These are phyloP conservation scores for Colletotrichum melonis DNA, from an alignment of 2,329 filamentous ascomycete genomes.

Conservation along the genomic window DNA sequence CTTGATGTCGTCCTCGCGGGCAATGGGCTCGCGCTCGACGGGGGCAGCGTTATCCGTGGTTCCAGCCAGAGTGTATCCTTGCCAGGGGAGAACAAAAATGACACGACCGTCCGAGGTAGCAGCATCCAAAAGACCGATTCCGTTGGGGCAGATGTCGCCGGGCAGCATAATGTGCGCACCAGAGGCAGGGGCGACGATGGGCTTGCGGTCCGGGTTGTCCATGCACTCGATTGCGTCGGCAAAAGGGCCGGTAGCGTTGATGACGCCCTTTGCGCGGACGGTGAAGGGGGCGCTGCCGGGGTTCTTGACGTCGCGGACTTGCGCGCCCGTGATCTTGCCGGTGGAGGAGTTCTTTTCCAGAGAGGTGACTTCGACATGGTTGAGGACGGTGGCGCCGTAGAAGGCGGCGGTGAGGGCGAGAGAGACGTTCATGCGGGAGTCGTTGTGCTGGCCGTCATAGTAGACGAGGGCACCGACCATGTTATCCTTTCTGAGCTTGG, in stretches of 20 bases:
- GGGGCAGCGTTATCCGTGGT: constrained; percentile 81
- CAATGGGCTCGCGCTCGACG: constrained; percentile 76
- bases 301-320: constrained; percentile 62
- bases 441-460: constrained; percentile 89
- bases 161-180: constrained; percentile 88
- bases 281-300: constrained; percentile 71
- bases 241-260: constrained; percentile 88
- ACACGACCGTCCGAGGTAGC: constrained; percentile 86
- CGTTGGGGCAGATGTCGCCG: constrained; percentile 80
- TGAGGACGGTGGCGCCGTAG: constrained; percentile 83
- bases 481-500: constrained; percentile 79
- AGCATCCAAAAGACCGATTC: constrained; percentile 87
- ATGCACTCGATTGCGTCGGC: constrained; percentile 83
- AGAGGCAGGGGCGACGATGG: constrained; percentile 83
- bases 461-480: constrained; percentile 85
- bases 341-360: constrained; percentile 76
- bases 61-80: constrained; percentile 86
- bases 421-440: constrained; percentile 88
- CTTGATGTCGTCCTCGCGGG: constrained; percentile 81
- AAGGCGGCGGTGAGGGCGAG: constrained; percentile 83
- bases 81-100: constrained; percentile 89
- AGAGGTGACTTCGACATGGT: constrained; percentile 82
- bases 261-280: constrained; percentile 82
- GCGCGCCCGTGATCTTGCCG: constrained; percentile 77
- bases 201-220: constrained; percentile 75